Evolutionary conservation across 2,329 filamentous ascomycete genomes (phyloP), one percentile per base, ranked within the genome.

Genomic region (Calonectria honghensis): DNA sequence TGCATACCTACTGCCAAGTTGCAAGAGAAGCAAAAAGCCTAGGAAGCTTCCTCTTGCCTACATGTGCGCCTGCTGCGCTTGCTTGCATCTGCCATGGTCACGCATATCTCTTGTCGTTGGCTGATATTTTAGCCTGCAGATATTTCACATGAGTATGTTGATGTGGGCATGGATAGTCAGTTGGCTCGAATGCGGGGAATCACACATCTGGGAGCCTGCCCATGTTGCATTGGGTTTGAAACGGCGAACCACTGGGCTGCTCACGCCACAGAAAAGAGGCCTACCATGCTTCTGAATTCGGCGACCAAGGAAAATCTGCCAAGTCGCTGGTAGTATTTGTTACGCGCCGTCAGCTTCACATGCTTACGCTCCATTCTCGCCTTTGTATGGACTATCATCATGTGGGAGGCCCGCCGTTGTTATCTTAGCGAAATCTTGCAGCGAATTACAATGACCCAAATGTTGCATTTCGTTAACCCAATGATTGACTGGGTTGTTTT

Each of bases 321-420:
- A 63, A 41, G 57, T 63, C 24, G 16, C 37, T 2, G 3, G n/a
- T 6, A 29, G 6, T 20, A 20, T 27, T 24, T 13, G 4, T 27
- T 41, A 16, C 13, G 14, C 16, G 24, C 7, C n/a, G 27, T 37
- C 24, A 16, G 24, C 24, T 2, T 63, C 35, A 63, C 57, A 63
- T 41, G 57, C 35, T 41, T 63, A 63, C 24, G n/a, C n/a, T n/a
- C 16, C 57, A 41, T 29, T n/a, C 39, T 27, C 6, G 24, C 4
- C 6, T 29, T 27, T 45, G 37, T 11, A 41, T 41, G 35, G 57
- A 11, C 14, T 3, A 18, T 27, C 35, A 63, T 27, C 35, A 63
- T 63, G 35, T n/a, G 6, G 57, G 57, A 63, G 57, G 57, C 57
- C 57, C 32, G 37, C 37, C 35, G n/a, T 9, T 16, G 35, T 63